These are phyloP conservation scores for Tritrichomonas musculus DNA, from an alignment of 208 protist species.

Conservation along the genomic window DNA sequence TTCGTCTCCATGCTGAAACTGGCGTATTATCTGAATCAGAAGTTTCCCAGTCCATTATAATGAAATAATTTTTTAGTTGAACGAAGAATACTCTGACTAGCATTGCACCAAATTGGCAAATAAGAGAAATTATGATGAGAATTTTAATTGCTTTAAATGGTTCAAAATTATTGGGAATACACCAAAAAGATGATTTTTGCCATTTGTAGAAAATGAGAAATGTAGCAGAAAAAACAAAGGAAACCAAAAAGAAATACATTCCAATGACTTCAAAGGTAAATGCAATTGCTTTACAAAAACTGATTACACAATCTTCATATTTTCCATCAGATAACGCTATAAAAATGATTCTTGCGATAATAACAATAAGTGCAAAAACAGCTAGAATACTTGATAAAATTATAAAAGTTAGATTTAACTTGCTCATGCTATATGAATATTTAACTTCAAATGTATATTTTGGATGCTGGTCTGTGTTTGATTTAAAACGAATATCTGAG, in stretches of 20 bases:
- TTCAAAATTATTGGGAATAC: background rate
- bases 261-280: background rate
- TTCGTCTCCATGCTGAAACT: conserved; percentile 20
- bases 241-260: background rate
- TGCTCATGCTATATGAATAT: too few relatives aligned
- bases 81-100: background rate
- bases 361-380: too few relatives aligned
- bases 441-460: too few relatives aligned
- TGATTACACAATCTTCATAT: too few relatives aligned
- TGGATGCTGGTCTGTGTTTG: too few relatives aligned
- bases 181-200: background rate
- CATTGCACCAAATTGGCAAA: background rate
- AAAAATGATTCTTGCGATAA: too few relatives aligned
- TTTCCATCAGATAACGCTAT: too few relatives aligned
- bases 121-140: background rate
- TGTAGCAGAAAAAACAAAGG: background rate
- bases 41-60: conserved; percentile 11
- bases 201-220: conserved; percentile 1
- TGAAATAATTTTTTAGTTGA: background rate
- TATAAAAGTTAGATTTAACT: too few relatives aligned
- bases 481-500: too few relatives aligned
- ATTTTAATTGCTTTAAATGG: background rate
- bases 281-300: too few relatives aligned
- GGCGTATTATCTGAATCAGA: background rate
- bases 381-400: too few relatives aligned